Percentiles rank a stretch among this genome's conserved stretches.
phyloP scores from a whole-genome alignment of 371 early-diverging fungal genomes.

The Rhizopus microsporus region DNA sequence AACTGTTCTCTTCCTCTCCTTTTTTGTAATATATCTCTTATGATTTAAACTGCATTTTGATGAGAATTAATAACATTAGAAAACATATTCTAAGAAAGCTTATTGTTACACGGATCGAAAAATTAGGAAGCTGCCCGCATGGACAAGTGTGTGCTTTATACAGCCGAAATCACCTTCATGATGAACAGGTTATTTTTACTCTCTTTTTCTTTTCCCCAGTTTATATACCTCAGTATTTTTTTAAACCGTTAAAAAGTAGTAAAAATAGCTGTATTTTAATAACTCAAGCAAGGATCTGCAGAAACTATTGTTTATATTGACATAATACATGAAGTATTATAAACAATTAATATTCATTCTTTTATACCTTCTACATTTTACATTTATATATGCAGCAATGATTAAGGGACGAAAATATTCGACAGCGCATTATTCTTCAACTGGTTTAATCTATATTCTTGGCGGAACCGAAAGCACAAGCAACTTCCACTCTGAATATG shows the following conservation, averaged over 20 bases:
- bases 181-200: constrained; percentile 5
- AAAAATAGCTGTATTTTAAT: neutral
- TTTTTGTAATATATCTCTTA: no score
- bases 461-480: constrained; percentile 13
- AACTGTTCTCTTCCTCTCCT: no score
- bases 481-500: constrained; percentile 3
- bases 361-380: neutral
- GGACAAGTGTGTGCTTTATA: constrained; percentile 3
- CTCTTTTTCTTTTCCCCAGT: neutral
- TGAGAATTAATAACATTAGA: no score
- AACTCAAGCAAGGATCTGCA: neutral
- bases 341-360: neutral
- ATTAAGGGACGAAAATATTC: constrained; percentile 16
- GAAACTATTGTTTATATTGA: constrained; percentile 3
- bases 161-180: neutral
- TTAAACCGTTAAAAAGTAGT: neutral
- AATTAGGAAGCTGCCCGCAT: constrained; percentile 10
- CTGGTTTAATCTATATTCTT: constrained; percentile 19
- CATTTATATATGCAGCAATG: constrained; percentile 11
- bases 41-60: no score
- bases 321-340: constrained; percentile 4
- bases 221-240: neutral
- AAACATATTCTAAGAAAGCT: no score
- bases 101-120: neutral
- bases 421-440: constrained; percentile 19